Percentiles rank a stretch among this genome's conserved stretches.
Conservation (phyloP, 768 basidiomycete genomes). For the Auriscalpium orientale region DNA sequence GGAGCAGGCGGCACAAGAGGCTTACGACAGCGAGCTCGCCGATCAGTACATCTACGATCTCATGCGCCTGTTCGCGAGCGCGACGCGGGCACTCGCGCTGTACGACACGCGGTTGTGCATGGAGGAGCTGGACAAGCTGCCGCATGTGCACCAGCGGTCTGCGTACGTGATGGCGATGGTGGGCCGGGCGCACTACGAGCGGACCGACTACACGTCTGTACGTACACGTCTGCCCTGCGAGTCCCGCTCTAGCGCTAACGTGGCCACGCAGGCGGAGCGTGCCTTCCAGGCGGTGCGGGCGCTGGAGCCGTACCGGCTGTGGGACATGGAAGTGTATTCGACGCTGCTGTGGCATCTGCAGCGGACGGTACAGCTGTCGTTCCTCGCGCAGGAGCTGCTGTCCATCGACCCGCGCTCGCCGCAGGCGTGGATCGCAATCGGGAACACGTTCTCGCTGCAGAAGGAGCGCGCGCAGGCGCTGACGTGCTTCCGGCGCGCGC, state of each 20-base stretch:
- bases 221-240: conserved; percentile 23
- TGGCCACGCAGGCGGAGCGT: conserved; percentile 64
- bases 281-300: conserved; percentile 76
- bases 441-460: conserved; percentile 92
- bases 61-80: conserved; percentile 74
- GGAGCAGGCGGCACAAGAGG: conserved; percentile 65
- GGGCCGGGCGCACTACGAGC: conserved; percentile 85
- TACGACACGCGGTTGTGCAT: conserved; percentile 75
- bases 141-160: conserved; percentile 63
- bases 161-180: conserved; percentile 76
- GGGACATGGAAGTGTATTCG: conserved; percentile 95
- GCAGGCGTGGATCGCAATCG: conserved; percentile 93
- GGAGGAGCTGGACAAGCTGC: conserved; percentile 69
- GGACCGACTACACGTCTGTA: conserved; percentile 82
- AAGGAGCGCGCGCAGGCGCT: conserved; percentile 91
- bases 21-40: conserved; percentile 64
- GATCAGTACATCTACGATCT: conserved; percentile 81
- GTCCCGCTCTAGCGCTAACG: not conserved
- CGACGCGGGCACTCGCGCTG: conserved; percentile 62
- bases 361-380: conserved; percentile 76
- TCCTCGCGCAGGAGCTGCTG: conserved; percentile 87
- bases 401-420: conserved; percentile 75
- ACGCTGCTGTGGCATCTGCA: conserved; percentile 95
- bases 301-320: conserved; percentile 84
- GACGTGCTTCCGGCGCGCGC: conserved; percentile 89